Evolutionary conservation across 805 yeast genomes (phyloP).

Genomic region (Myxozyma neotropica): DNA sequence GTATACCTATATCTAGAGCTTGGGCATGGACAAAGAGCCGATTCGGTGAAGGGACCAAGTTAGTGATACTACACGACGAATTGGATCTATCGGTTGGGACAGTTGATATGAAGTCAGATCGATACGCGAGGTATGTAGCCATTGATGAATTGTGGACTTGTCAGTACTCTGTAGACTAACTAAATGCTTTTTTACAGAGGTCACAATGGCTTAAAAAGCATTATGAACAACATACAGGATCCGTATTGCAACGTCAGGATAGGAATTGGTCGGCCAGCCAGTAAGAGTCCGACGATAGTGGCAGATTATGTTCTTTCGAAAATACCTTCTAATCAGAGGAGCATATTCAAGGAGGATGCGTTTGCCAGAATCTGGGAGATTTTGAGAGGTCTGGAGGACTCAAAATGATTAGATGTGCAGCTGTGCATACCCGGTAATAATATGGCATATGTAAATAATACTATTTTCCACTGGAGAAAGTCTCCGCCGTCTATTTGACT

Average conservation of each 20-base stretch:
- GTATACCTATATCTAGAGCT: slow-evolving; percentile 54
- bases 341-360: slow-evolving; percentile 43
- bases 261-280: slow-evolving; percentile 73
- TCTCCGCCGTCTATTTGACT: too few species aligned
- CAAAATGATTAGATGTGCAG: background rate
- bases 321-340: slow-evolving; percentile 52
- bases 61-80: slow-evolving; percentile 79
- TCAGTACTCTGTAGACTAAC: too few species aligned
- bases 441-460: too few species aligned
- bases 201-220: slow-evolving; percentile 77
- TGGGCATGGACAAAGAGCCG: slow-evolving; percentile 47
- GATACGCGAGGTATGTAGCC: slow-evolving; percentile 51
- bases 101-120: slow-evolving; percentile 60
- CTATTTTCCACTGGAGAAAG: too few species aligned
- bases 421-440: too few species aligned
- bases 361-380: slow-evolving; percentile 20
- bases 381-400: background rate
- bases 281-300: slow-evolving; percentile 50
- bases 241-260: slow-evolving; percentile 54
- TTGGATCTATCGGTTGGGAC: slow-evolving; percentile 67
- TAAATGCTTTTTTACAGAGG: too few species aligned
- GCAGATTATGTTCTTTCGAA: slow-evolving; percentile 65
- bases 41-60: slow-evolving; percentile 43
- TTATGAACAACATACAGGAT: slow-evolving; percentile 46
- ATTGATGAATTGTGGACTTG: too few species aligned